Percentiles rank a stretch among this genome's conserved stretches.
phyloP scores from a whole-genome alignment of 108 stramenopile genomes.

The Licmophora abbreviata region DNA sequence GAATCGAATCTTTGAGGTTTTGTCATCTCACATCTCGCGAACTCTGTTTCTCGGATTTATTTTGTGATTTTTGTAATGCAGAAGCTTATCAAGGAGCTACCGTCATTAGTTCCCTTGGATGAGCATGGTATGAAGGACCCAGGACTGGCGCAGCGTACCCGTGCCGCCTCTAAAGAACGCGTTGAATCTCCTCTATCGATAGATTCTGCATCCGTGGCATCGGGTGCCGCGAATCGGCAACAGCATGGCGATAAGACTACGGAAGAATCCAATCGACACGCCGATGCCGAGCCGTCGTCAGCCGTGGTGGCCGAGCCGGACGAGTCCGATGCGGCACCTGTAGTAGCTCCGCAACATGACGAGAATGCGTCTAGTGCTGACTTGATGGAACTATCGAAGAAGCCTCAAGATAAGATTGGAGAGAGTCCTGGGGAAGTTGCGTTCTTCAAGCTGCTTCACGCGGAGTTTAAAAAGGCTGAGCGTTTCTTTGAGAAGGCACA shows the following conservation, averaged over 20 bases:
- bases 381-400: background rate
- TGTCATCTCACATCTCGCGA: background rate
- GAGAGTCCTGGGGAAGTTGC: constrained; percentile 71
- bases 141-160: background rate
- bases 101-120: constrained; percentile 50
- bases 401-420: constrained; percentile 7
- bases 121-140: constrained; percentile 18
- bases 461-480: constrained; percentile 83
- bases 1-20: no score
- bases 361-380: background rate
- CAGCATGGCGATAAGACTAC: constrained; percentile 20
- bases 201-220: background rate
- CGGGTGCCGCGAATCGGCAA: constrained; percentile 1
- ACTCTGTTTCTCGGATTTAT: background rate
- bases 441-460: constrained; percentile 83
- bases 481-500: constrained; percentile 82
- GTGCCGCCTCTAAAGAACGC: constrained; percentile 6
- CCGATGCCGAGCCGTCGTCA: no score
- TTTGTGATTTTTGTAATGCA: constrained; percentile 9
- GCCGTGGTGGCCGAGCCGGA: background rate
- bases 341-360: background rate
- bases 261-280: no score
- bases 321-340: background rate
- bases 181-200: background rate
- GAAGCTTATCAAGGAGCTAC: constrained; percentile 84